phyloP scores from a whole-genome alignment of 2,329 filamentous ascomycete genomes.

The Fusarium oligoseptatum region DNA sequence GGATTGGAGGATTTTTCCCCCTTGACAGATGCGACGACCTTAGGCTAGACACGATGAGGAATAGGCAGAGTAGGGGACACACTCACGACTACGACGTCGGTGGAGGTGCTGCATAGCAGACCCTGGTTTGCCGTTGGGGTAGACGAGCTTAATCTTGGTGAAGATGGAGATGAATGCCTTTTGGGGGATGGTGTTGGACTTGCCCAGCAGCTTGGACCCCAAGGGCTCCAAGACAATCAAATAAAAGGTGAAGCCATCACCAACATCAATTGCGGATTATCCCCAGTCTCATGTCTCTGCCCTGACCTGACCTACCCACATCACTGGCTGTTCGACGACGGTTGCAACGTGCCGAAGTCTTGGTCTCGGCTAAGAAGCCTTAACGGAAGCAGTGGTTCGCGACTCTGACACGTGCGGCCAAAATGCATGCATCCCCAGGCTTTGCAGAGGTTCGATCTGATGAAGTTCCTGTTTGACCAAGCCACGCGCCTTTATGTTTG shows the following conservation, averaged over 20 bases:
- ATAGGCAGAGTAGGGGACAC: slow-evolving; percentile 34
- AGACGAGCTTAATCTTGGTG: slow-evolving; percentile 43
- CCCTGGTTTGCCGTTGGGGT: slow-evolving; percentile 40
- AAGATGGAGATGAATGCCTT: slow-evolving; percentile 39
- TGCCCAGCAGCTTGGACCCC: slow-evolving; percentile 19
- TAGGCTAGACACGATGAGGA: slow-evolving; percentile 43
- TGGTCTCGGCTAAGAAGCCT: neutral
- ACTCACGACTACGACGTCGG: slow-evolving; percentile 31
- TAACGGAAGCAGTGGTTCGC: neutral
- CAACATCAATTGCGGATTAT: neutral
- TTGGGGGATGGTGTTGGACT: slow-evolving; percentile 38
- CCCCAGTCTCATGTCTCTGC: neutral
- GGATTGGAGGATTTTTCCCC: slow-evolving; percentile 2
- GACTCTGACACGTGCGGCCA: neutral
- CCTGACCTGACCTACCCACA: neutral
- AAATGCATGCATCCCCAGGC: neutral
- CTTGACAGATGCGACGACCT: slow-evolving; percentile 33
- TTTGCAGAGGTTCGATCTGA: neutral
- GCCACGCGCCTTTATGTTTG: neutral
- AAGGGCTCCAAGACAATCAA: neutral
- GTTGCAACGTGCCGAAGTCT: neutral
- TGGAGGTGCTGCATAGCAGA: slow-evolving; percentile 33
- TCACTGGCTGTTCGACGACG: neutral
- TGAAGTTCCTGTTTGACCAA: neutral
- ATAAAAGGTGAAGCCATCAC: slow-evolving; percentile 8